Conservation (phyloP, 495 filamentous ascomycete species). For the Lindgomyces ingoldianus region DNA sequence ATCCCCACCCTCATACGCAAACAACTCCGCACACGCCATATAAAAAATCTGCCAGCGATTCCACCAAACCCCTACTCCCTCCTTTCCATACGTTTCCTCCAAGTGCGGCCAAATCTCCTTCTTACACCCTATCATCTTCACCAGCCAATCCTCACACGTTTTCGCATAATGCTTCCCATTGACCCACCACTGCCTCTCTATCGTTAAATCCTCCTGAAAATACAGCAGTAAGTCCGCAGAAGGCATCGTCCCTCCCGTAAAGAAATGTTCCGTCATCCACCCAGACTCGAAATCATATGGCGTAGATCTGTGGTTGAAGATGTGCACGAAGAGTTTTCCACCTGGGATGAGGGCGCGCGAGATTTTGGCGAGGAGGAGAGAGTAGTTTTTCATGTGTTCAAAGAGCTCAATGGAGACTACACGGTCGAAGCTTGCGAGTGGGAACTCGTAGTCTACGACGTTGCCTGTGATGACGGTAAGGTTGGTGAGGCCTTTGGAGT, state of each 20-base stretch:
- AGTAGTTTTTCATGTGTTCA: conserved; percentile 76
- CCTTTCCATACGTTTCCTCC: conserved; percentile 59
- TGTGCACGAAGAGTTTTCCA: conserved; percentile 66
- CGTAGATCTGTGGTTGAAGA: conserved; percentile 60
- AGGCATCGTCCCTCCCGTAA: conserved; percentile 69
- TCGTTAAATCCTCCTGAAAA: conserved; percentile 61
- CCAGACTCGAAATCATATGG: conserved; percentile 68
- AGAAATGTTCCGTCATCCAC: conserved; percentile 73
- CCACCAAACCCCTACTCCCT: conserved; percentile 58
- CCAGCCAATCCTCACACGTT: conserved; percentile 65
- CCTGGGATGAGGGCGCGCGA: conserved; percentile 55
- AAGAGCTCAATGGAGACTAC: conserved; percentile 67
- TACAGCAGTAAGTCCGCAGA: conserved; percentile 64
- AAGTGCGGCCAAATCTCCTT: conserved; percentile 59
- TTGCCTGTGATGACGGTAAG: conserved; percentile 62
- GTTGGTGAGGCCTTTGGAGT: conserved; percentile 55
- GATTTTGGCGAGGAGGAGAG: conserved; percentile 62
- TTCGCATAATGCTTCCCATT: conserved; percentile 64
- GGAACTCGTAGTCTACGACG: conserved; percentile 62
- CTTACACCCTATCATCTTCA: conserved; percentile 55
- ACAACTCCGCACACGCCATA: conserved; percentile 67
- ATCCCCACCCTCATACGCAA: conserved; percentile 61
- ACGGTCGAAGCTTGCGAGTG: conserved; percentile 56
- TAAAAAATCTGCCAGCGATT: conserved; percentile 70
- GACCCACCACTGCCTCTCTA: conserved; percentile 66